Evolutionary conservation across 768 basidiomycete species (phyloP), one percentile per base, ranked within the genome.

Genomic region (Russula olivacea): DNA sequence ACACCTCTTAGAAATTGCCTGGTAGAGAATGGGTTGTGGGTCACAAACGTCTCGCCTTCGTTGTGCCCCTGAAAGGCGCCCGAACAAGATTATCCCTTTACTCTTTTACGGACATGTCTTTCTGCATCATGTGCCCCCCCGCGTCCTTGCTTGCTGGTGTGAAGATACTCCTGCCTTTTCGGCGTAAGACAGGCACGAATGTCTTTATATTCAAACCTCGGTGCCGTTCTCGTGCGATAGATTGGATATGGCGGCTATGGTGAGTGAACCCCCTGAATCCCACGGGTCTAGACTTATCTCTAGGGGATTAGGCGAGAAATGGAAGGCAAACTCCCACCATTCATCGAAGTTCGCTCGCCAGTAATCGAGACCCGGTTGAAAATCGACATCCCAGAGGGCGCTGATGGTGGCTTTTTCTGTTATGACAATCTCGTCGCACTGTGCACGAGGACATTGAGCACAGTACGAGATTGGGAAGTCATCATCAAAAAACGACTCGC

Each of bases 171-270:
- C 74, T 77, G 49, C 78, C 81, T 61, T 79, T 88, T 60, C 78
- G 76, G 58, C 74, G 78, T 12, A 72, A 79, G 55, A 81, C 82
- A 63, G 92, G 93, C 5, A 91, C 87, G 0, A 88, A 93, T 66
- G 82, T 96, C 30, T 96, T 94, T 72, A 79, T 96, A 32, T 90
- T 95, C 74, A 95, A 96, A 69, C 69, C 79, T 19, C 91, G 88
- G 71, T 86, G 84, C 65, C 83, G 90, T 32, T 85, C 88, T 6
- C 78, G 92, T 56, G 87, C 90, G 1, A 79, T 83, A 43, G 93
- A 97, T 72, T 98, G 95, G 95, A 78, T 85, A 50, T 97, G 93
- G 94, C 80, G 83, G 57, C 76, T 97, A 51, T 93, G 91, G 93
- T 87, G 67, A 23, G 62, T 64, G 28, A 41, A 34, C 28, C 48